phyloP scores from a whole-genome alignment of 495 filamentous ascomycete genomes.

The Trichoderma orchidacearum region DNA sequence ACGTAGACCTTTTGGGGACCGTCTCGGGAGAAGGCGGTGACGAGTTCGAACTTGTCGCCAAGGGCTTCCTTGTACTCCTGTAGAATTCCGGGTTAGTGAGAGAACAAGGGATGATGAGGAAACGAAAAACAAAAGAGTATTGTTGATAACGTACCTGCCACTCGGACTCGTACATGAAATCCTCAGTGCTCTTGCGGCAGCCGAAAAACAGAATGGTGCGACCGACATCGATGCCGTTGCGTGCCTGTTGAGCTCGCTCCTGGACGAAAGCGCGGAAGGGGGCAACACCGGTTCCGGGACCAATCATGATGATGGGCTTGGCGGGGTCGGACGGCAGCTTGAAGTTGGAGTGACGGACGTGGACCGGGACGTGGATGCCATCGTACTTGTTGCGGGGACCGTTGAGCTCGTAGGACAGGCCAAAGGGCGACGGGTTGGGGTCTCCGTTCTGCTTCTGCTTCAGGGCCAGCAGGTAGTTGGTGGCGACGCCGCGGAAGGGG shows the following conservation, averaged over 20 bases:
- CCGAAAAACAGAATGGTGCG: conserved; percentile 90
- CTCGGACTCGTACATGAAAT: conserved; percentile 85
- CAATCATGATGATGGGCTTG: conserved; percentile 90
- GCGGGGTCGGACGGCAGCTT: conserved; percentile 92
- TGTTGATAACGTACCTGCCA: conserved; percentile 66
- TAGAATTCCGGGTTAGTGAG: too few species aligned
- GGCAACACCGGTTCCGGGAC: conserved; percentile 92
- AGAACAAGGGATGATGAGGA: neutral
- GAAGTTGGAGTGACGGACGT: conserved; percentile 97
- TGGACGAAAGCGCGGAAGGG: conserved; percentile 94
- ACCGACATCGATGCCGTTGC: conserved; percentile 72
- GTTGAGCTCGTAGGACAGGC: conserved; percentile 74
- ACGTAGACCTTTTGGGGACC: conserved; percentile 84
- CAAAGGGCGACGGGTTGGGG: conserved; percentile 69
- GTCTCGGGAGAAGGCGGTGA: conserved; percentile 91
- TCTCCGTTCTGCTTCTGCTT: conserved; percentile 97
- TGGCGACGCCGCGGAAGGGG: conserved; percentile 85
- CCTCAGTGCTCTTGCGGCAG: conserved; percentile 70
- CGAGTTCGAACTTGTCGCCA: conserved; percentile 73
- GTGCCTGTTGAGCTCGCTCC: conserved; percentile 71
- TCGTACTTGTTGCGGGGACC: conserved; percentile 96
- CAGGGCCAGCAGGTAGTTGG: conserved; percentile 91
- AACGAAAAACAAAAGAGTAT: neutral
- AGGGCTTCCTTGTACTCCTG: conserved; percentile 72
- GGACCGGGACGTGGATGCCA: conserved; percentile 89